Conservation (phyloP, 2,329 filamentous ascomycete genomes). For the Gaeumannomyces sp. region DNA sequence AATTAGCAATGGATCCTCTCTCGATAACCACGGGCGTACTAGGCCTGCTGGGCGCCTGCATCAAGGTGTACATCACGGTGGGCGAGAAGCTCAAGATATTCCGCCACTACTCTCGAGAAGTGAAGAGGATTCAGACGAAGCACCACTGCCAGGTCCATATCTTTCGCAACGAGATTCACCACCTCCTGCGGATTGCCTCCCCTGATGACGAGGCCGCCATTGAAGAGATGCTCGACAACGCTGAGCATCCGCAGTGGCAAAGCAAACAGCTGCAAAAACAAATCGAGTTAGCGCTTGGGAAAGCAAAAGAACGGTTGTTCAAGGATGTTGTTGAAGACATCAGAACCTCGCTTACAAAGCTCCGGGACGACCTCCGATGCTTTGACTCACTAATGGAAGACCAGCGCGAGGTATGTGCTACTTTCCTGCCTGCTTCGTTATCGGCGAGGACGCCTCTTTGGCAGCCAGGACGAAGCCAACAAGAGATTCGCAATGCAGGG, state of each 20-base stretch:
- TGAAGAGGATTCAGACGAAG: not conserved
- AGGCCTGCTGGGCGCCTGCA: not conserved
- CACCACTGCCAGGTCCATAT: not conserved
- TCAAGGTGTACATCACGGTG: conserved; percentile 4
- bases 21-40: conserved; percentile 6
- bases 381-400: not conserved
- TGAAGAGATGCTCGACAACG: conserved; percentile 8
- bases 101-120: conserved; percentile 9
- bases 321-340: not conserved
- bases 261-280: not conserved
- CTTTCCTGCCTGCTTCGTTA: no score
- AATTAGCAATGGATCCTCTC: conserved; percentile 11
- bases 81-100: conserved; percentile 8
- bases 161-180: conserved; percentile 9
- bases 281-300: not conserved
- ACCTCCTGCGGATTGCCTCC: conserved; percentile 6
- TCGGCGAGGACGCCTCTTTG: not conserved
- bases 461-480: not conserved
- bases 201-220: conserved; percentile 1
- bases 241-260: conserved; percentile 3
- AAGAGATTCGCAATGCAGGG: not conserved
- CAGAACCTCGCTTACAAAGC: not conserved
- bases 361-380: not conserved
- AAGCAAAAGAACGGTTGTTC: no score
- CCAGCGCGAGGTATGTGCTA: not conserved